These are phyloP conservation scores for Luffa acutangula DNA, from an alignment of 306 rosid genomes.

Conservation along the genomic window DNA sequence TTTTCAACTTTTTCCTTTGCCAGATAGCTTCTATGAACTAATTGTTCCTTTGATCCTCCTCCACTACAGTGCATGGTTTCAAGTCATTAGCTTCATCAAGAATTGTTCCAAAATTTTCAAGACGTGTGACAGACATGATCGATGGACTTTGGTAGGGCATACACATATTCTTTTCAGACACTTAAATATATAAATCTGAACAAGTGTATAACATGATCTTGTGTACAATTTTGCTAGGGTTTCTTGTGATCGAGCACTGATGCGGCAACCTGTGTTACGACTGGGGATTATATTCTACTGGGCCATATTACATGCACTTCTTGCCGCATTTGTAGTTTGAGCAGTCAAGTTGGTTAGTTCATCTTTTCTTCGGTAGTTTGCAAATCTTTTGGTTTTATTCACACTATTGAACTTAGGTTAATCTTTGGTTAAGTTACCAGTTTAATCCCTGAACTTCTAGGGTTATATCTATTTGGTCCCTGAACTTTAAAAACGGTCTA, in stretches of 20 bases:
- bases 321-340: conserved; percentile 71
- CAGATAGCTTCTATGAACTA: not conserved
- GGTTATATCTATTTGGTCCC: no score
- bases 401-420: not conserved
- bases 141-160: conserved; percentile 85
- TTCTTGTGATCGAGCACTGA: conserved; percentile 86
- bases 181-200: not conserved
- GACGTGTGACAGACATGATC: conserved; percentile 75
- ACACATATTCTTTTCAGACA: conserved; percentile 5
- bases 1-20: conserved; percentile 6
- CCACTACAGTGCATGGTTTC: conserved; percentile 74
- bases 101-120: conserved; percentile 80
- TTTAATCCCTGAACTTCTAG: no score
- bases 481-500: no score
- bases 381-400: conserved; percentile 1
- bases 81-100: conserved; percentile 81
- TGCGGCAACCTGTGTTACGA: conserved; percentile 81
- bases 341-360: conserved; percentile 24
- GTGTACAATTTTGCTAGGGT: conserved; percentile 46
- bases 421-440: no score
- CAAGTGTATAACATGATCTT: conserved; percentile 13
- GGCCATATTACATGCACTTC: conserved; percentile 79
- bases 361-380: not conserved
- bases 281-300: conserved; percentile 81
- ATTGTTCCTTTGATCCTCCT: conserved; percentile 12